phyloP scores from a whole-genome alignment of 805 yeast genomes.

The Saccharomycopsis javanensis region DNA sequence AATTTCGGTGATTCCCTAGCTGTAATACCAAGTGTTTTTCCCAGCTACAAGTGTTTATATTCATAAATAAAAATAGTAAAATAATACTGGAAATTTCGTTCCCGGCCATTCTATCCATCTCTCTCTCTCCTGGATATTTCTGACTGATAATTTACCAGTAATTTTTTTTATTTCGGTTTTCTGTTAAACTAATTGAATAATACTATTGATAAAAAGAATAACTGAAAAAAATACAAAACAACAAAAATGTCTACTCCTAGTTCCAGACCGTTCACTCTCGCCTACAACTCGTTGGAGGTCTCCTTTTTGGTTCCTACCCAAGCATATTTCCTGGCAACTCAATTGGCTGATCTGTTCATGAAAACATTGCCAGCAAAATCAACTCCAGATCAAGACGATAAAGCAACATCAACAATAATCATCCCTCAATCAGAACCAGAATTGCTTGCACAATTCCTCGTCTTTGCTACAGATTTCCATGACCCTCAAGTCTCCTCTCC shows the following conservation, averaged over 20 bases:
- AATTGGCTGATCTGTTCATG: constrained; percentile 76
- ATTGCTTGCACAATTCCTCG: constrained; percentile 74
- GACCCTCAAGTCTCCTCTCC: constrained; percentile 39
- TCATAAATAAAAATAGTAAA: too few relatives aligned
- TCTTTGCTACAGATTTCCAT: constrained; percentile 47
- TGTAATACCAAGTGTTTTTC: too few relatives aligned
- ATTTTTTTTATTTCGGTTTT: too few relatives aligned
- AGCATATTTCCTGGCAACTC: constrained; percentile 70
- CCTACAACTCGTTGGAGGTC: constrained; percentile 84
- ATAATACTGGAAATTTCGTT: too few relatives aligned
- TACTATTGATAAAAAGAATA: too few relatives aligned
- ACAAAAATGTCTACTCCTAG: constrained; percentile 26
- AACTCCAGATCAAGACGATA: constrained; percentile 83
- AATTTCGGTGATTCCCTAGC: too few relatives aligned
- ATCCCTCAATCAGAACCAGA: constrained; percentile 34
- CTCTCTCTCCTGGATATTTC: too few relatives aligned
- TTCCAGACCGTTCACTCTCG: constrained; percentile 70
- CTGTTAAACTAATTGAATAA: too few relatives aligned
- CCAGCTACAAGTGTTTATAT: too few relatives aligned
- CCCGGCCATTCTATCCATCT: too few relatives aligned
- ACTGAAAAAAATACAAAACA: background rate
- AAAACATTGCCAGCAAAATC: constrained; percentile 76
- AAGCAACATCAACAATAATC: constrained; percentile 60
- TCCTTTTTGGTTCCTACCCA: constrained; percentile 79
- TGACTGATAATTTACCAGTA: too few relatives aligned